Base-by-base conservation (phyloP, 2,329 filamentous ascomycete species). In the Pseudogymnoascus sp. region DNA sequence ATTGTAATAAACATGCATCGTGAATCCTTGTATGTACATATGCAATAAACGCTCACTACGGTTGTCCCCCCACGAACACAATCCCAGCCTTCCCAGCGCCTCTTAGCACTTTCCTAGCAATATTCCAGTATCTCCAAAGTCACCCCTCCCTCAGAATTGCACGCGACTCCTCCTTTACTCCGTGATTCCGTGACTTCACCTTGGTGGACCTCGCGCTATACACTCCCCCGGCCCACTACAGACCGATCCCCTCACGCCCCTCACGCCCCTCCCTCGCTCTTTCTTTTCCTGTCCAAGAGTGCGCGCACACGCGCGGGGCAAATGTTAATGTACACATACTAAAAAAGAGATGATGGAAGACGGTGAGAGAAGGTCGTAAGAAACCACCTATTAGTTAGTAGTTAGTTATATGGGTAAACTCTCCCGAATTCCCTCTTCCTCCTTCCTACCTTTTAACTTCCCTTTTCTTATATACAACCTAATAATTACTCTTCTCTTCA, bases 181-280 rank as follows among this genome's bases (percentile, higher is more conserved):
- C 47, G 29, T 33, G n/a, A 50, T 15, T 50, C 44, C 44, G 26
- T 50, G 47, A 54, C 47, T 33, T 54, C 13, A 5, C 13, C 29
- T 5, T 13, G 21, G 21, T 21, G 21, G 21, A 21, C 11, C 44
- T 54, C 47, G 29, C 47, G 26, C 47, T 33, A 54, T 54, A 54
- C 47, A 17, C 29, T 54, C 47, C 47, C 44, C 47, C 44, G 44
- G 44, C 44, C 44, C 44, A 54, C 47, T 54, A 54, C 47, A 54
- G 21, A 54, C 33, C 47, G 8, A 21, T 21, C 21, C 21, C 21
- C 21, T 21, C 21, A 21, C 21, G 21, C 21, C 21, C 21, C 21
- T 21, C 21, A 21, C 21, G 21, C 21, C 21, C 21, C 24, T 31
- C 41, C 7, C 26, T 50, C 44, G 44, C 29, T 33, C 47, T 54